These are phyloP conservation scores for Amanita fuliginea DNA, from an alignment of 768 basidiomycete species.

Conservation along the genomic window DNA sequence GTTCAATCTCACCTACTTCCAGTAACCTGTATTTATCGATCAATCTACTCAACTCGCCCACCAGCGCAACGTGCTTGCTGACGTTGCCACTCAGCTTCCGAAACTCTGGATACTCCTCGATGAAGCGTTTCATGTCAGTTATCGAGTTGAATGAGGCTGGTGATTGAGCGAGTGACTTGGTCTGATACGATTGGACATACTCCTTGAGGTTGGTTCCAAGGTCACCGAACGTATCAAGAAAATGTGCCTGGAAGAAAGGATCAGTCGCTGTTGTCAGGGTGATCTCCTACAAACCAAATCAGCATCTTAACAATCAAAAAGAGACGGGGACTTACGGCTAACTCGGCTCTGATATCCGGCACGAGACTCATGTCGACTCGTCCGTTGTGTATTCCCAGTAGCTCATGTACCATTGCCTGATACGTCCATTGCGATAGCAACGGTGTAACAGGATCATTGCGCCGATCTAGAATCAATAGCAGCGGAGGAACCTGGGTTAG, in stretches of 20 bases:
- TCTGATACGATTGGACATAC: conserved; percentile 91
- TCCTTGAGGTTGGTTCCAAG: conserved; percentile 84
- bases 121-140: conserved; percentile 91
- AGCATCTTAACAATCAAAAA: background rate
- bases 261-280: conserved; percentile 87
- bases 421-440: conserved; percentile 98
- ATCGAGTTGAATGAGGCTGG: conserved; percentile 87
- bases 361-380: conserved; percentile 77
- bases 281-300: conserved; percentile 55
- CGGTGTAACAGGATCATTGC: conserved; percentile 97
- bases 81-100: conserved; percentile 95
- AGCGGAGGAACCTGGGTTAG: conserved; percentile 81
- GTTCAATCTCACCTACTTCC: conserved; percentile 90
- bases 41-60: conserved; percentile 89
- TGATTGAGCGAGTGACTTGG: conserved; percentile 63
- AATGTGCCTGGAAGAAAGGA: conserved; percentile 86
- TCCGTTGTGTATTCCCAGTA: conserved; percentile 89
- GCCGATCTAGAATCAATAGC: conserved; percentile 84
- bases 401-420: conserved; percentile 98
- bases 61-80: conserved; percentile 95
- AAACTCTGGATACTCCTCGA: conserved; percentile 98
- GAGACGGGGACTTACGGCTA: conserved; percentile 43
- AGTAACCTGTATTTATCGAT: conserved; percentile 80
- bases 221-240: conserved; percentile 92
- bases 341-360: conserved; percentile 78